Percentiles rank a stretch among this genome's conserved stretches.
Conservation (phyloP, 495 filamentous ascomycete genomes). For the Neurospora sp. region DNA sequence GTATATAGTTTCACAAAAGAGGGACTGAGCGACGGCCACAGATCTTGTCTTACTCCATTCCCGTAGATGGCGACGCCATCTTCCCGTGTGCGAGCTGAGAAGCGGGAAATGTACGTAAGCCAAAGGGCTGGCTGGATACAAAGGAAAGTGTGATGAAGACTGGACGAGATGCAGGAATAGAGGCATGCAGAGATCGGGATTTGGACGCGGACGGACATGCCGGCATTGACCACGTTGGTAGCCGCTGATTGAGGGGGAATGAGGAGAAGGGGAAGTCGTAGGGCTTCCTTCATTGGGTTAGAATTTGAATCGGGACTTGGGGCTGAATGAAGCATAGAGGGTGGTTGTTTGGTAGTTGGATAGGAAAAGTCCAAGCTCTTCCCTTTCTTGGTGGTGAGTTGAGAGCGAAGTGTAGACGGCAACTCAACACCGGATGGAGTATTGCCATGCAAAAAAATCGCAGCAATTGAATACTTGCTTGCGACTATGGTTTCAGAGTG, state of each 20-base stretch:
- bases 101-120: not conserved
- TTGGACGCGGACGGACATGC: not conserved
- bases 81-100: not conserved
- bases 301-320: not conserved
- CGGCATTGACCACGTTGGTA: too few species aligned
- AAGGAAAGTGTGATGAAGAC: not conserved
- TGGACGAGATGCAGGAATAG: not conserved
- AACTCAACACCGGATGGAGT: not conserved
- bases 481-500: too few species aligned
- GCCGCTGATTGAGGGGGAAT: rapidly evolving
- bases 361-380: not conserved
- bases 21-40: not conserved
- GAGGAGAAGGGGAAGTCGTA: not conserved
- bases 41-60: not conserved
- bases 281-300: not conserved
- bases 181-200: not conserved
- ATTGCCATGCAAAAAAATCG: not conserved
- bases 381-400: not conserved
- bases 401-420: too few species aligned
- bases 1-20: not conserved
- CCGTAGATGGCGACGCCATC: not conserved
- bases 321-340: not conserved
- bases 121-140: not conserved
- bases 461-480: not conserved
- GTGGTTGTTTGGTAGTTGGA: not conserved